These are phyloP conservation scores for Suhomyces atakaporum DNA, from an alignment of 1,139 yeast genomes.

Conservation along the genomic window DNA sequence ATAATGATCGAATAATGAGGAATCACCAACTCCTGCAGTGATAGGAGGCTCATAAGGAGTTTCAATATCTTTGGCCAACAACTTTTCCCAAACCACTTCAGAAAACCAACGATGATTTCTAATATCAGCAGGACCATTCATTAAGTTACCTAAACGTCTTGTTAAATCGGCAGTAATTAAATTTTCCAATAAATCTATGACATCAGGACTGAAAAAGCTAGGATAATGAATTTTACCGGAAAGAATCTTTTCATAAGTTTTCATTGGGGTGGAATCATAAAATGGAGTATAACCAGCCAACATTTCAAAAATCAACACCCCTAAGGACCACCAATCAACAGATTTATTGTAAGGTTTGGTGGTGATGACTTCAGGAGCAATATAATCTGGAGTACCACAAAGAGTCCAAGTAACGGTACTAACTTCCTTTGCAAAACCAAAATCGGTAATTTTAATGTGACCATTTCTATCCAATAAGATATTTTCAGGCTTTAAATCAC, in stretches of 20 bases:
- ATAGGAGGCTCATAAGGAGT: slow-evolving; percentile 68
- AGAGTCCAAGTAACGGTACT: slow-evolving; percentile 60
- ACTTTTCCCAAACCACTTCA: slow-evolving; percentile 63
- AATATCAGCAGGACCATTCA: slow-evolving; percentile 59
- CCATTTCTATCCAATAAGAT: slow-evolving; percentile 59
- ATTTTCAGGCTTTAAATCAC: slow-evolving; percentile 64
- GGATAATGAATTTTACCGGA: slow-evolving; percentile 56
- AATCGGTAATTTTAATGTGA: slow-evolving; percentile 61
- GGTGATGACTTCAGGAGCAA: slow-evolving; percentile 64
- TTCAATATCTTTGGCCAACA: slow-evolving; percentile 57
- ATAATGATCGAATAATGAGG: slow-evolving; percentile 61
- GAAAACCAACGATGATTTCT: slow-evolving; percentile 60
- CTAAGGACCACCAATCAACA: slow-evolving; percentile 68
- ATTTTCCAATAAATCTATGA: slow-evolving; percentile 49
- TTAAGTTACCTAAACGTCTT: slow-evolving; percentile 56
- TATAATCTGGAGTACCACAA: slow-evolving; percentile 67
- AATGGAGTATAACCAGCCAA: slow-evolving; percentile 64
- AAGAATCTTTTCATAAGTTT: slow-evolving; percentile 60
- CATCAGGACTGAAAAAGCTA: slow-evolving; percentile 52
- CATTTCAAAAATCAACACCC: slow-evolving; percentile 62
- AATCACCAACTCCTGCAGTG: slow-evolving; percentile 62
- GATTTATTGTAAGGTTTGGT: slow-evolving; percentile 64
- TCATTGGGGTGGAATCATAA: slow-evolving; percentile 62
- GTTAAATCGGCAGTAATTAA: slow-evolving; percentile 59
- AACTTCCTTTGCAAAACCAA: slow-evolving; percentile 65